Evolutionary conservation across 2,329 filamentous ascomycete genomes (phyloP), one percentile per base, ranked within the genome.

Genomic region (Fusarium tricinctum): DNA sequence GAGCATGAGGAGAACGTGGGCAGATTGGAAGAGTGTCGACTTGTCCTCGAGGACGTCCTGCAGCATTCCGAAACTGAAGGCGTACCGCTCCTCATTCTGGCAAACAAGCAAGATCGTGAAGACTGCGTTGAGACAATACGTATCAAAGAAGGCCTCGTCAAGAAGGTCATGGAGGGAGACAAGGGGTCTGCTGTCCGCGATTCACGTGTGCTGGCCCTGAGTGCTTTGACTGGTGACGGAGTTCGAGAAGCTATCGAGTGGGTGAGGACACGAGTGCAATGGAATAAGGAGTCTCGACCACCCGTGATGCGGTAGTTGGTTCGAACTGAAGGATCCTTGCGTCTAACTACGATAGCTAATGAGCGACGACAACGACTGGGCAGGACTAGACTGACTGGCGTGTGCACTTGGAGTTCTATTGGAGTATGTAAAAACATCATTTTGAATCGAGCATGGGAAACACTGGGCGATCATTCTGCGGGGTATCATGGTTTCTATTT

Each of bases 211-310:
- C 80, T 99, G 76, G 94, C 96, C 8, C 89, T 97, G 66, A 97
- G 92, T 77, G 96, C 96, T n/a, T 81, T 99, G 76, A 95, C 91
- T 8, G 92, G 89, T 6, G 91, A 91, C 0, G 96, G 96, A 4
- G 96, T 99, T 4, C 89, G 89, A 75, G 96, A 98, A 82, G 95
- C 96, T 1, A 92, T 99, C n/a, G 96, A 98, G 76, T 99, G 96
- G 96, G 84, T 99, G 61, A 89, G 93, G 76, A 95, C 90, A 71
- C 85, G 96, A 64, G 93, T 98, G 28, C 94, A 93, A 79, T 98
- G 96, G 93, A 98, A 98, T 78, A 97, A 96, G 81, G 95, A 97
- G 79, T 91, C 89, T 6, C 86, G 96, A 64, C 94, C 95, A 66
- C 96, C 96, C 3, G 90, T 97, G 52, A 97, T 97, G 94, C 87